Percentiles rank a stretch among this genome's conserved stretches.
Evolutionary conservation across 1,284 basidiomycete genomes (phyloP).

Genomic region (Malassezia restricta): DNA sequence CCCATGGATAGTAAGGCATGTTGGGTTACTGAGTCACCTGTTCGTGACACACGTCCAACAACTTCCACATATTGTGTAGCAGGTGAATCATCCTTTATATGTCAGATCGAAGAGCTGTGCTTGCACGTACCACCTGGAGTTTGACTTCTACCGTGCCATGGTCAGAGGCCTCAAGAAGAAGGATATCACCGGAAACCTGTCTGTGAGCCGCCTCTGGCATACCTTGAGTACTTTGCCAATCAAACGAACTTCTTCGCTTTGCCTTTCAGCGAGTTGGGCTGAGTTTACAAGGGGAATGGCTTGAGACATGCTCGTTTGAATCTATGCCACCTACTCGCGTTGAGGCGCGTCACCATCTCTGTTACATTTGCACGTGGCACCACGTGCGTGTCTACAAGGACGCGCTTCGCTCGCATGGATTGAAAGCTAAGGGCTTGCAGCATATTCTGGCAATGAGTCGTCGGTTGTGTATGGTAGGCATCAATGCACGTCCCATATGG

Average conservation of each 20-base stretch:
- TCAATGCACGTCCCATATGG: too few relatives aligned
- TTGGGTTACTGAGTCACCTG: conserved; percentile 19
- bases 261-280: conserved; percentile 21
- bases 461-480: too few relatives aligned
- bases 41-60: conserved; percentile 36
- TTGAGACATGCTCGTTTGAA: conserved; percentile 26
- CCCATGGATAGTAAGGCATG: conserved; percentile 20
- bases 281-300: conserved; percentile 40
- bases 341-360: neutral
- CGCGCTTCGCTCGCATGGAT: too few relatives aligned
- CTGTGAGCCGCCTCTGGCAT: neutral
- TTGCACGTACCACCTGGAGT: conserved; percentile 19
- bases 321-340: neutral
- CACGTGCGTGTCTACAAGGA: neutral
- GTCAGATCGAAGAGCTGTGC: neutral
- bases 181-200: conserved; percentile 25
- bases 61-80: conserved; percentile 28
- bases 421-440: too few relatives aligned
- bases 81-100: conserved; percentile 6
- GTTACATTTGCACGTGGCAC: conserved; percentile 5
- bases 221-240: conserved; percentile 35
- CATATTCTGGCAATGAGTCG: too few relatives aligned
- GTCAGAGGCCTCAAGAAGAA: conserved; percentile 36
- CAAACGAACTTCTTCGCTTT: conserved; percentile 29
- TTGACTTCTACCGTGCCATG: conserved; percentile 33